phyloP scores from a whole-genome alignment of 2,329 filamentous ascomycete genomes.

The Trichophyton rubrum region DNA sequence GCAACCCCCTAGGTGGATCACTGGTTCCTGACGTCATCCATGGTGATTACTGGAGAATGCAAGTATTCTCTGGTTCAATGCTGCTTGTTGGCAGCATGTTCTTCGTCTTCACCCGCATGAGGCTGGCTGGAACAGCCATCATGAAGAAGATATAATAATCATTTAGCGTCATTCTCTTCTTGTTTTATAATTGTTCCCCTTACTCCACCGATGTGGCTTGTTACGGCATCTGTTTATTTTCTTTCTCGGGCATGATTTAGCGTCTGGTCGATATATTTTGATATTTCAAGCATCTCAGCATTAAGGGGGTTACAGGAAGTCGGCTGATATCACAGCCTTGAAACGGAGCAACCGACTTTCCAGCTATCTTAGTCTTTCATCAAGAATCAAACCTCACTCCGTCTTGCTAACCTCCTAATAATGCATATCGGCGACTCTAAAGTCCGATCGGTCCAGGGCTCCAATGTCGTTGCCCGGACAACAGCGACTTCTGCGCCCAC shows the following conservation, averaged over 20 bases:
- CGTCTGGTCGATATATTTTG: neutral
- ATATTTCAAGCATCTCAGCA: neutral
- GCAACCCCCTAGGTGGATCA: conserved; percentile 55
- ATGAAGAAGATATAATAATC: conserved; percentile 21
- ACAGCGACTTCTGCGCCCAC: neutral
- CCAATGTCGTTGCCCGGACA: neutral
- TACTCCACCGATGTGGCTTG: neutral
- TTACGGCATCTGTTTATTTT: too few relatives aligned
- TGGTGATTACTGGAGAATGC: conserved; percentile 46
- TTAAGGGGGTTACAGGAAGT: neutral
- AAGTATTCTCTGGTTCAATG: conserved; percentile 52
- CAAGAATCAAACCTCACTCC: neutral
- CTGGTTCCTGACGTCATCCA: conserved; percentile 39
- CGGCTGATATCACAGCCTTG: neutral
- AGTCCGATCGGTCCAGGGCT: neutral
- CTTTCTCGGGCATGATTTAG: neutral
- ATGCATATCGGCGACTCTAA: neutral
- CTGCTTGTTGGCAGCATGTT: conserved; percentile 33
- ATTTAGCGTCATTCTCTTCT: neutral
- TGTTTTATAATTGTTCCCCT: neutral
- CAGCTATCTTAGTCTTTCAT: neutral
- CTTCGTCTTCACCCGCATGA: conserved; percentile 28
- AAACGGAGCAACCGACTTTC: neutral
- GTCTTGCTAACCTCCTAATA: neutral
- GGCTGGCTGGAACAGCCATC: conserved; percentile 20